These are phyloP conservation scores for Globisporangium viniferum DNA, from an alignment of 352 stramenopile genomes.

Conservation along the genomic window DNA sequence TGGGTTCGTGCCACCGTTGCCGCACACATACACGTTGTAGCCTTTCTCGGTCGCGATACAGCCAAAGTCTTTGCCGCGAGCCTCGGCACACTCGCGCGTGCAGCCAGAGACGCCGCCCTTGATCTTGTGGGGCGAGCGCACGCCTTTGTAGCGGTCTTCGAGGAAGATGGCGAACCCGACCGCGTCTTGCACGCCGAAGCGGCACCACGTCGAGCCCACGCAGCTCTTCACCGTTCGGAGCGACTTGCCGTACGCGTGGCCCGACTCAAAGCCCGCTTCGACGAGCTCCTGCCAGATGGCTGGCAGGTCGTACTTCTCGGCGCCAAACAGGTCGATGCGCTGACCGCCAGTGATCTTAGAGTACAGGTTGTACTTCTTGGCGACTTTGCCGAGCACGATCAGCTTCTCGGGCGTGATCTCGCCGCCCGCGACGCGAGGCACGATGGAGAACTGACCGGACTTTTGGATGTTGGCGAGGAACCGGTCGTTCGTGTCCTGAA, in stretches of 20 bases:
- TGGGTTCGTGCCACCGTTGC: conserved; percentile 85
- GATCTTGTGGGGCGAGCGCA: conserved; percentile 92
- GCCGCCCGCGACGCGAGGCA: conserved; percentile 88
- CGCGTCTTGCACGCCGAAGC: conserved; percentile 89
- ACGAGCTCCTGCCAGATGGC: conserved; percentile 92
- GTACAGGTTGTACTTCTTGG: conserved; percentile 90
- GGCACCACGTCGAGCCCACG: conserved; percentile 91
- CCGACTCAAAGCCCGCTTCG: conserved; percentile 87
- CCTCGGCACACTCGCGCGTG: conserved; percentile 90
- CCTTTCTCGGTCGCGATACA: conserved; percentile 91
- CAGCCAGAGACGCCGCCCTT: conserved; percentile 90
- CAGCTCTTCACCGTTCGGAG: conserved; percentile 93
- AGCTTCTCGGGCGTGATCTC: conserved; percentile 91
- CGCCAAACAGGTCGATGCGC: conserved; percentile 91
- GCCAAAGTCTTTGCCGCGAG: conserved; percentile 91
- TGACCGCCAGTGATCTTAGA: conserved; percentile 94
- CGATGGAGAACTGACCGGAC: conserved; percentile 91
- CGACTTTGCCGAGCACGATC: conserved; percentile 85
- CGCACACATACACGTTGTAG: conserved; percentile 91
- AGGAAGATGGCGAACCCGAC: conserved; percentile 90
- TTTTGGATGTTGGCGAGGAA: conserved; percentile 92
- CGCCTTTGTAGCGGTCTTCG: conserved; percentile 91
- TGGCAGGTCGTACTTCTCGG: conserved; percentile 88
- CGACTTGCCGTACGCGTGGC: conserved; percentile 92
- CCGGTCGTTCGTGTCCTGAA: conserved; percentile 93